Evolutionary conservation across 78 protist genomes (phyloP).

Genomic region (Dictyostelium intermedium): DNA sequence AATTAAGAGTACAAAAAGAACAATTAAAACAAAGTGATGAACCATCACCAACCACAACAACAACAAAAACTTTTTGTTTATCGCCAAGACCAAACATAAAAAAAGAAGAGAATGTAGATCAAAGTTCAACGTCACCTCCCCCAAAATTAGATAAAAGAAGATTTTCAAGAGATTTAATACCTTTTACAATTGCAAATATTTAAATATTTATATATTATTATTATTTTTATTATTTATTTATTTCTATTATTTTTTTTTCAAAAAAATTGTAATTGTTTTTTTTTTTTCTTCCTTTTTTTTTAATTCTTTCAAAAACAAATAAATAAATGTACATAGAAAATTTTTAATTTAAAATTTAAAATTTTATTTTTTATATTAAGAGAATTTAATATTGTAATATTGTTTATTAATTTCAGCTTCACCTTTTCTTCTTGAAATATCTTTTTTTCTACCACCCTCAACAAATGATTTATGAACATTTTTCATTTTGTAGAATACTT

Average conservation of each 20-base stretch:
- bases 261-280: too few relatives aligned
- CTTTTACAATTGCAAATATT: not conserved
- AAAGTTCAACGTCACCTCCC: not conserved
- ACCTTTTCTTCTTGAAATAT: constrained; percentile 70
- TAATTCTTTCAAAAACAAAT: too few relatives aligned
- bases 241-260: too few relatives aligned
- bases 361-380: not conserved
- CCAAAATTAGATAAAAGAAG: constrained; percentile 4
- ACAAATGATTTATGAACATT: constrained; percentile 45
- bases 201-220: too few relatives aligned
- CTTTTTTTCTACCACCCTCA: constrained; percentile 57
- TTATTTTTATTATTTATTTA: too few relatives aligned
- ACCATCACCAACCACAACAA: not conserved
- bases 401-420: constrained; percentile 57
- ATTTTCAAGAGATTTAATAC: constrained; percentile 15
- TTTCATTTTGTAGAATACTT: constrained; percentile 58
- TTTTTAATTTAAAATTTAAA: too few relatives aligned
- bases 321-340: too few relatives aligned
- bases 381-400: constrained; percentile 47
- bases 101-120: not conserved
- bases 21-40: not conserved
- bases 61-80: not conserved
- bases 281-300: too few relatives aligned
- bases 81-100: not conserved
- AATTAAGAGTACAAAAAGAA: not conserved